Conservation (phyloP, 768 basidiomycete species). For the Rhizopogon vulgaris region DNA sequence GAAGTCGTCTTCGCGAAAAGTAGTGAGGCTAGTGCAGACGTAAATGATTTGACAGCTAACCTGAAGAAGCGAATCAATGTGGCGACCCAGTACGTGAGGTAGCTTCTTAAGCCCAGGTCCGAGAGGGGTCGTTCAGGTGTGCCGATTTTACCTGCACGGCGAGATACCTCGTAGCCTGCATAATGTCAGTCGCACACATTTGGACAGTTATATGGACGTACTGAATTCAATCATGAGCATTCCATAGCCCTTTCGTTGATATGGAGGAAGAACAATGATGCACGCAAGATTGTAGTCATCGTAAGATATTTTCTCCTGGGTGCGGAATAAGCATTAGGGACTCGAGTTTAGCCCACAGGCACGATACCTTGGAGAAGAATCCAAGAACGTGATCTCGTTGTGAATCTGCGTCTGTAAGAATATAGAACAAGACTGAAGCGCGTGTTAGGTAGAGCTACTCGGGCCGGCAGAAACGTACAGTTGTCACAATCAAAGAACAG, state of each 20-base stretch:
- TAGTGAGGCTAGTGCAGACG: background rate
- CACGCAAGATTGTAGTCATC: slow-evolving; percentile 97
- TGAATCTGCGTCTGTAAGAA: slow-evolving; percentile 79
- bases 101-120: slow-evolving; percentile 86
- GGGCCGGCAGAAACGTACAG: slow-evolving; percentile 40
- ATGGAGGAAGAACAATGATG: slow-evolving; percentile 93
- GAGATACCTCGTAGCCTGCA: slow-evolving; percentile 88
- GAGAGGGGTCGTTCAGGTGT: slow-evolving; percentile 95
- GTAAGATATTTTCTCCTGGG: slow-evolving; percentile 87
- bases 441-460: background rate
- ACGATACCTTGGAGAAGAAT: slow-evolving; percentile 57
- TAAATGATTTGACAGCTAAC: slow-evolving; percentile 29
- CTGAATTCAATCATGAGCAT: slow-evolving; percentile 98
- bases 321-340: background rate
- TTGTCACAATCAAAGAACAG: slow-evolving; percentile 87
- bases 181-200: background rate
- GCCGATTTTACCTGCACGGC: slow-evolving; percentile 70
- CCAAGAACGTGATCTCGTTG: slow-evolving; percentile 76
- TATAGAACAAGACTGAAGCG: slow-evolving; percentile 73
- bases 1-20: slow-evolving; percentile 37
- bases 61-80: slow-evolving; percentile 81
- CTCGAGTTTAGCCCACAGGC: slow-evolving; percentile 2
- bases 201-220: slow-evolving; percentile 31
- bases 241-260: slow-evolving; percentile 84
- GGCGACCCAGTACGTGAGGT: slow-evolving; percentile 84